A percentile compares a stretch with the other conserved stretches of the same genome.
phyloP scores from a whole-genome alignment of 1,139 yeast species.

The Taphrina deformans region DNA sequence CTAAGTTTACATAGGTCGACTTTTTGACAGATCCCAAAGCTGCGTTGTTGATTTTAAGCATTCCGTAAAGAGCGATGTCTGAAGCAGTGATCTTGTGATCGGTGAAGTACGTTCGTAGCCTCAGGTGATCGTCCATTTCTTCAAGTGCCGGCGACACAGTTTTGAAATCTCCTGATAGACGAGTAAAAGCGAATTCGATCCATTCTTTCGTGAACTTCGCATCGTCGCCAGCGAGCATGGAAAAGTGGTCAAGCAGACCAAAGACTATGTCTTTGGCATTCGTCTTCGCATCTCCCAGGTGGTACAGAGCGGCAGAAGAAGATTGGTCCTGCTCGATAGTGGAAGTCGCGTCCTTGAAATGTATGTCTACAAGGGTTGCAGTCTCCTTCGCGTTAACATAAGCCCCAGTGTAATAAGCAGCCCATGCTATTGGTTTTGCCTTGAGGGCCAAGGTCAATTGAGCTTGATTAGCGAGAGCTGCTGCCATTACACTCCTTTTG shows the following conservation, averaged over 20 bases:
- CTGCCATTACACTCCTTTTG: too few species aligned
- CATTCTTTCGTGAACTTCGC: conserved; percentile 53
- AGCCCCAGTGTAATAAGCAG: conserved; percentile 14
- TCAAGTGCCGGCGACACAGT: conserved; percentile 76
- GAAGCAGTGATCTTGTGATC: conserved; percentile 70
- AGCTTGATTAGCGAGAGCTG: conserved; percentile 7
- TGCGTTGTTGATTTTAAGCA: conserved; percentile 84
- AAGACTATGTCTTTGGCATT: not conserved
- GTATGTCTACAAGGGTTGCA: not conserved
- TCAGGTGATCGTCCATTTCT: conserved; percentile 75
- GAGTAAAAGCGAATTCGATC: conserved; percentile 67
- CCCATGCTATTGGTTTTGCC: conserved; percentile 28
- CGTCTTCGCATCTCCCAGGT: conserved; percentile 3
- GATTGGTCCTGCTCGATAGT: conserved; percentile 18
- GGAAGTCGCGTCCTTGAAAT: conserved; percentile 20
- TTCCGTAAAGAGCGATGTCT: conserved; percentile 92
- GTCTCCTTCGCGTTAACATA: conserved; percentile 12
- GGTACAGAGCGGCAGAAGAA: conserved; percentile 4
- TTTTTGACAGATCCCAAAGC: conserved; percentile 87
- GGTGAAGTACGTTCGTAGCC: conserved; percentile 75
- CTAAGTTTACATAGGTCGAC: conserved; percentile 76
- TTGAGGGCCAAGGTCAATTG: conserved; percentile 27
- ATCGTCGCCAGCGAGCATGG: not conserved
- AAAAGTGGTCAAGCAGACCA: not conserved
- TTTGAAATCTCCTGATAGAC: conserved; percentile 84